Evolutionary conservation across 306 rosid genomes (phyloP), one percentile per base, ranked within the genome.

Genomic region (Corylus americana): DNA sequence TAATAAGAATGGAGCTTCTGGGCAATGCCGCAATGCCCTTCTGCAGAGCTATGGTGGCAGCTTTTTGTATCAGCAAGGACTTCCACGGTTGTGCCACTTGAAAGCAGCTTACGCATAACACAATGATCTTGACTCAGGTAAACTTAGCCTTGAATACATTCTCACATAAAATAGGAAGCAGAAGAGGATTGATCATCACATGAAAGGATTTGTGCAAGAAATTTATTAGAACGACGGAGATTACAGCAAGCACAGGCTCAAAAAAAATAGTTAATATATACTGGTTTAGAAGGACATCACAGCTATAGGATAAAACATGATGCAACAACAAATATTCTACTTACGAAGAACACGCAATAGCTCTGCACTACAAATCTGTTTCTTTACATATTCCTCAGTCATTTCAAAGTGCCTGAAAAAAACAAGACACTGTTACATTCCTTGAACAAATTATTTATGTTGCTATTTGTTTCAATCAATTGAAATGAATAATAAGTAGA

Each of bases 331-430:
- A 62, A 55, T 49, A 39, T 51, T 51, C 72, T 68, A 80, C 99
- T 90, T 91, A 95, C 97, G 74, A 71, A 95, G 86, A 80, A 90
- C 96, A 17, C 54, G 80, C 35, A 91, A 87, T 44, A 93, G 85
- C 81, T 91, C 92, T 70, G 86, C 83, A 0, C 87, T 85, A 85
- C 49, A 72, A 55, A 93, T 87, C 66, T 87, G 83, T 67, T 81
- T 89, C 88, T 83, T 90, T 77, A 89, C 82, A 73, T 84, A 86
- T 80, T 88, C 86, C 80, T 89, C 90, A 25, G 83, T 74, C 76
- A 81, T 80, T 82, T 64, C 66, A 80, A 94, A 83, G 70, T 86
- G 88, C 86, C 92, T 89, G 53, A 71, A 35, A 71, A 68, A 44
- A 13, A 67, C 73, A 59, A 73, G 74, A 35, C 64, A n/a, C 49